Evolutionary conservation across 192 early-diverging fungal genomes (phyloP).

Genomic region (Chytriomyces sp.): DNA sequence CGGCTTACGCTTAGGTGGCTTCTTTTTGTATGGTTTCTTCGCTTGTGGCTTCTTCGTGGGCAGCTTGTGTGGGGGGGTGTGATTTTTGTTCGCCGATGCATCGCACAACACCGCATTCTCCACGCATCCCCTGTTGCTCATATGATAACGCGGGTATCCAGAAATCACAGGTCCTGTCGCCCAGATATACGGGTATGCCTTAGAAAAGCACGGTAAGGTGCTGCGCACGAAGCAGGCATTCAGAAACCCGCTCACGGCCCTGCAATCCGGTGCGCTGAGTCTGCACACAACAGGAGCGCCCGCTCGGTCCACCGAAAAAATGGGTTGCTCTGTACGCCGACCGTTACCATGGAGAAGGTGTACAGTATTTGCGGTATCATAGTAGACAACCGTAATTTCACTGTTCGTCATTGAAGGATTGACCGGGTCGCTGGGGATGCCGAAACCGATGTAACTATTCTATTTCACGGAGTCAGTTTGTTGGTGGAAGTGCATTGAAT

Average conservation of each 20-base stretch:
- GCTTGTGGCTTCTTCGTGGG: too few relatives aligned
- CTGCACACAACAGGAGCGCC: too few relatives aligned
- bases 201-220: background rate
- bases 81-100: too few relatives aligned
- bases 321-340: too few relatives aligned
- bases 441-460: slow-evolving; percentile 5
- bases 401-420: background rate
- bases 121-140: background rate
- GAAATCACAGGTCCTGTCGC: background rate
- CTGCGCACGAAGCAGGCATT: background rate
- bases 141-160: background rate
- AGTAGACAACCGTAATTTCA: background rate
- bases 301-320: too few relatives aligned
- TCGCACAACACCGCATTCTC: background rate
- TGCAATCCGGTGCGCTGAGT: too few relatives aligned
- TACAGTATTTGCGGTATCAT: background rate
- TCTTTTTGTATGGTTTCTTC: too few relatives aligned
- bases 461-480: background rate
- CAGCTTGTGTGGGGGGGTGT: too few relatives aligned
- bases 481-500: background rate
- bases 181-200: background rate
- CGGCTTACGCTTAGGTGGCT: too few relatives aligned
- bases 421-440: slow-evolving; percentile 1
- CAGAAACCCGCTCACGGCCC: background rate
- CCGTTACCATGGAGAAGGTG: background rate